Conservation (phyloP, 805 yeast species). For the Yarrowia sp. region DNA sequence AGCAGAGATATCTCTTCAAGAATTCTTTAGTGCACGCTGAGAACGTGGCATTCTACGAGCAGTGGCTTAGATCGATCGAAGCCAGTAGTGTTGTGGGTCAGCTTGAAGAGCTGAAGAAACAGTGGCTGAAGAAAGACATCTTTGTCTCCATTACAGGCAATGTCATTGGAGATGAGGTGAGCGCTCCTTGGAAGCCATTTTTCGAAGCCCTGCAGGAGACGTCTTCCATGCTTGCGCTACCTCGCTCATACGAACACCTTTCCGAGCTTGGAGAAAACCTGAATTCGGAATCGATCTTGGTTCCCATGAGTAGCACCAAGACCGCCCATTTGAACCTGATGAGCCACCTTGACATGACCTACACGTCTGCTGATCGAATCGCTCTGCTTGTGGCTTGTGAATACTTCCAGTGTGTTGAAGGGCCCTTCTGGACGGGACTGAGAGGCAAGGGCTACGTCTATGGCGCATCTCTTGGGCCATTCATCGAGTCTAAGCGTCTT, state of each 20-base stretch:
- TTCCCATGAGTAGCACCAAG: slow-evolving; percentile 83
- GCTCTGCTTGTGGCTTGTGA: slow-evolving; percentile 76
- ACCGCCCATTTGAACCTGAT: slow-evolving; percentile 71
- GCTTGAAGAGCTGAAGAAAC: slow-evolving; percentile 60
- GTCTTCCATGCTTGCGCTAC: slow-evolving; percentile 26
- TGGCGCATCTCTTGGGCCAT: slow-evolving; percentile 71
- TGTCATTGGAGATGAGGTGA: slow-evolving; percentile 49
- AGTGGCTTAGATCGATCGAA: slow-evolving; percentile 56
- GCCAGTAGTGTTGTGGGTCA: slow-evolving; percentile 58
- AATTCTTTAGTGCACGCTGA: slow-evolving; percentile 49
- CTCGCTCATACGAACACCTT: slow-evolving; percentile 58
- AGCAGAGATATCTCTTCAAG: slow-evolving; percentile 60
- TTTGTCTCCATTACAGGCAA: slow-evolving; percentile 78
- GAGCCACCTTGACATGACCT: slow-evolving; percentile 65
- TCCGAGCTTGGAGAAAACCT: slow-evolving; percentile 65
- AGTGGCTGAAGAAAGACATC: slow-evolving; percentile 65
- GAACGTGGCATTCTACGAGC: slow-evolving; percentile 53
- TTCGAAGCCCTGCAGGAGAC: slow-evolving; percentile 13
- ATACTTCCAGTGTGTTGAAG: slow-evolving; percentile 85
- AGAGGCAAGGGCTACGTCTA: slow-evolving; percentile 95
- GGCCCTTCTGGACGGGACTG: slow-evolving; percentile 96
- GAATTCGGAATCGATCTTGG: slow-evolving; percentile 62
- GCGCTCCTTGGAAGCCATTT: slow-evolving; percentile 11
- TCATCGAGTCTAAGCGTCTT: slow-evolving; percentile 71
- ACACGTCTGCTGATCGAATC: slow-evolving; percentile 65